Evolutionary conservation across 352 stramenopile genomes (phyloP), one percentile per base, ranked within the genome.

Genomic region (Pythium dissimile): DNA sequence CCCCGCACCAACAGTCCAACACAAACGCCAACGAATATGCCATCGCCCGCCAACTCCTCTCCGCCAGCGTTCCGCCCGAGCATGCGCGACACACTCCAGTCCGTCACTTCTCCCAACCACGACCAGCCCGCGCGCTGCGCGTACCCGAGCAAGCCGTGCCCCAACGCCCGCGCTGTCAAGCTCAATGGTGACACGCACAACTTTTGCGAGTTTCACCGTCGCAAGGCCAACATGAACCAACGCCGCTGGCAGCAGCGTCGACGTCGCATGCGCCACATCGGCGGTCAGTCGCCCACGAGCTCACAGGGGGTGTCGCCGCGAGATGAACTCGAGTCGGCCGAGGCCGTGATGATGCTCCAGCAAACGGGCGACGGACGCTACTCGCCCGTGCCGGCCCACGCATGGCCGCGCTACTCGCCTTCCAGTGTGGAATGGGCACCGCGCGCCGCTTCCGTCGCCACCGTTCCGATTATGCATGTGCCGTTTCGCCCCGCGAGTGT

Each of bases 221-320:
- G 44, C 7, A 70, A 72, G 30, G 68, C 68, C 16, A 80, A 80
- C 56, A 45, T 67, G 35, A 76, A 77, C 59, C 72, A 77, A 53
- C 65, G 64, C 18, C 65, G 61, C 6, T 62, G 70, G 60, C 59
- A 72, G 31, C 51, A 75, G 49, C 67, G 67, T 16, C 60, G 63
- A 2, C 59, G 51, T 16, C 50, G 51, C 21, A 49, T 54, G 59
- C 59, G 59, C 43, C 16, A 45, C 21, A 31, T 37, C n/a, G 39
- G 45, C 8, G 37, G 24, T 37, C 23, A 45, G 20, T n/a, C 47
- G 1, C 3, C 32, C 4, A 53, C 42, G 13, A 24, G 26, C 16
- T 10, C 27, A 15, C 27, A n/a, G 27, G 27, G 7, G 20, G 20
- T 35, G 12, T 12, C 39, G 32, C 32, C 32, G 5, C 34, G 39